Evolutionary conservation across 768 basidiomycete species (phyloP), one percentile per base, ranked within the genome.

Genomic region (Leccinellum luteum): DNA sequence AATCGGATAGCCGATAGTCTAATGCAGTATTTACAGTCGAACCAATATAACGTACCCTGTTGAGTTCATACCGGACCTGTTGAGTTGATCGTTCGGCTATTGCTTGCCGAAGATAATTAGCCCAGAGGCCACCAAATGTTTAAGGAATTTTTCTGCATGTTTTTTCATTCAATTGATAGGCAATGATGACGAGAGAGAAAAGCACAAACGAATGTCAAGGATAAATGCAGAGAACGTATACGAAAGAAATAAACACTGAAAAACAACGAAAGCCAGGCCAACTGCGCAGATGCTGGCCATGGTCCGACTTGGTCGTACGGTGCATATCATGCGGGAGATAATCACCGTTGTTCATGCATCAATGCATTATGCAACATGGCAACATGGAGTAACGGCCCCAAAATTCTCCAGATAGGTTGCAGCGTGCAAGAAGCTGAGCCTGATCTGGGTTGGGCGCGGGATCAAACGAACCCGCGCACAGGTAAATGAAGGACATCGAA

Each of bases 261-360:
- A 43, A 43, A 43, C 19, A 43, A 43, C 6, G n/a, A 19, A 21
- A 43, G 19, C 32, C 3, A 6, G 13, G 32, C 2, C 32, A 32
- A 32, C 32, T 32, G 32, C 13, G 25, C 19, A 21, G 19, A 17
- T 17, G 19, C 19, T 43, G 41, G n/a, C 38, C 41, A 19, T 12
- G n/a, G 38, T 9, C 38, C 38, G 38, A 41, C 9, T n/a, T n/a
- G n/a, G n/a, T 12, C 17, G 19, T 43, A 6, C 4, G 41, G 41
- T 13, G 41, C 41, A 43, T 43, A 43, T 43, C 65, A 52, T 59
- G 62, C 65, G 27, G 56, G 27, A 59, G 55, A 65, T 66, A 66
- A 66, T 66, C 63, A 67, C 65, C 65, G 65, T 65, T 48, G 59
- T 61, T 54, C 62, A 64, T 57, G 34, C 57, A 47, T 54, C 50